Evolutionary conservation across 2,329 filamentous ascomycete genomes (phyloP).

Genomic region (Ophiosphaerella herpotricha): DNA sequence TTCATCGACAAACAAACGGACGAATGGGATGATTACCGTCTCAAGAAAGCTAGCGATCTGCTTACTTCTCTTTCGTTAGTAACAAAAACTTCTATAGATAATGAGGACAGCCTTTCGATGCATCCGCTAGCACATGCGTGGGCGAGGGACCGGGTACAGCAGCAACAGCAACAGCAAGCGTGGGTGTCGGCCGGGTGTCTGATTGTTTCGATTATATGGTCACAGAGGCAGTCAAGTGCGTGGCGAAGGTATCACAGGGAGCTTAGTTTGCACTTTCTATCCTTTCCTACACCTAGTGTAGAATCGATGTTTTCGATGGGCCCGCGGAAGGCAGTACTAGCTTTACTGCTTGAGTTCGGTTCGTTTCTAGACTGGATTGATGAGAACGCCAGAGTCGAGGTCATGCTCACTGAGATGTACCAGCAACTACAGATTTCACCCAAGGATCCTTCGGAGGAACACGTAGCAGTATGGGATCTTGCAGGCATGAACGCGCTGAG

Average conservation of each 20-base stretch:
- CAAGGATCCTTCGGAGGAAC: constrained; percentile 5
- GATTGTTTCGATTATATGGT: constrained; percentile 5
- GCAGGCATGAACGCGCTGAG: background rate
- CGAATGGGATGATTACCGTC: constrained; percentile 31
- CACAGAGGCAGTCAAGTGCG: background rate
- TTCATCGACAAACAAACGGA: constrained; percentile 16
- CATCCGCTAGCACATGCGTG: constrained; percentile 45
- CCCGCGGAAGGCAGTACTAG: constrained; percentile 2
- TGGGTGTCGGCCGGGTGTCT: constrained; percentile 28
- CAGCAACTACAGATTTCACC: constrained; percentile 3
- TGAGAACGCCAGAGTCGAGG: constrained; percentile 8
- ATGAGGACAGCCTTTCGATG: constrained; percentile 32
- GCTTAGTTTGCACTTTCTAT: constrained; percentile 12
- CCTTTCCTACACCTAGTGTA: constrained; percentile 9
- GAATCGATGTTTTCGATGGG: constrained; percentile 3
- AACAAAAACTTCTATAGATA: constrained; percentile 5
- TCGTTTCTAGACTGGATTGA: constrained; percentile 7
- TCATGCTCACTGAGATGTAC: constrained; percentile 9
- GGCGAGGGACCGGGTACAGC: constrained; percentile 35
- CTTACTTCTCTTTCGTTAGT: constrained; percentile 40
- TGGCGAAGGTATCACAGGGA: constrained; percentile 10
- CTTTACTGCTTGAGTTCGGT: constrained; percentile 9
- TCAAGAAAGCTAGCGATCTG: constrained; percentile 24
- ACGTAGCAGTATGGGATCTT: constrained; percentile 9
- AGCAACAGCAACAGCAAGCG: constrained; percentile 16